Evolutionary conservation across 495 filamentous ascomycete genomes (phyloP).

Genomic region (Poronia punctata): DNA sequence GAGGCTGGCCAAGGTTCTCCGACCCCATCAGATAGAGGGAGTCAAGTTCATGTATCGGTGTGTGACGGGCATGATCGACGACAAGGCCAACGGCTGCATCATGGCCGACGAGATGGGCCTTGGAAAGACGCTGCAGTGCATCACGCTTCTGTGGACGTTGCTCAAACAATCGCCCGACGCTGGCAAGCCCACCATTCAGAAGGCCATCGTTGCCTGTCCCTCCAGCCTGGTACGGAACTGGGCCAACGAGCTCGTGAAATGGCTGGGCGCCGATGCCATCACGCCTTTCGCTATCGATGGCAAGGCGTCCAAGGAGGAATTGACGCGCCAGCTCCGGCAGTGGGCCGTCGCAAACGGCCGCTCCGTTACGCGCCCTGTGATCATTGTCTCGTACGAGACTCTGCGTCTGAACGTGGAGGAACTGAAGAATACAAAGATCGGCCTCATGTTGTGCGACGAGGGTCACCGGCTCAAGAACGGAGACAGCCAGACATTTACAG

Average conservation of each 20-base stretch:
- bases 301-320: conserved; percentile 89
- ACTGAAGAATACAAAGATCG: conserved; percentile 78
- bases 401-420: conserved; percentile 86
- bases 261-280: conserved; percentile 87
- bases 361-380: conserved; percentile 85
- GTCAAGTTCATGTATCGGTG: conserved; percentile 96
- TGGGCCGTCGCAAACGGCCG: conserved; percentile 89
- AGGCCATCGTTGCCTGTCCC: conserved; percentile 97
- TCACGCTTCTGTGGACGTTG: conserved; percentile 84
- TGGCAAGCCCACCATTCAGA: conserved; percentile 88
- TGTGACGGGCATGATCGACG: conserved; percentile 88
- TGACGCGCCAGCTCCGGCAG: conserved; percentile 82
- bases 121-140: conserved; percentile 78
- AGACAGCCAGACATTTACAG: conserved; percentile 88
- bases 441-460: conserved; percentile 94
- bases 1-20: conserved; percentile 77
- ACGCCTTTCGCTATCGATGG: conserved; percentile 95
- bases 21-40: conserved; percentile 96
- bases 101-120: conserved; percentile 99
- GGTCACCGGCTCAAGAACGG: conserved; percentile 98
- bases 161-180: conserved; percentile 93
- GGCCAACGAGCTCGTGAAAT: conserved; percentile 93
- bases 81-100: conserved; percentile 93
- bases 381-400: conserved; percentile 99
- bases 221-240: conserved; percentile 96